Evolutionary conservation across 495 filamentous ascomycete genomes (phyloP), one percentile per base, ranked within the genome.

Genomic region (Aspergillus homomorphus): DNA sequence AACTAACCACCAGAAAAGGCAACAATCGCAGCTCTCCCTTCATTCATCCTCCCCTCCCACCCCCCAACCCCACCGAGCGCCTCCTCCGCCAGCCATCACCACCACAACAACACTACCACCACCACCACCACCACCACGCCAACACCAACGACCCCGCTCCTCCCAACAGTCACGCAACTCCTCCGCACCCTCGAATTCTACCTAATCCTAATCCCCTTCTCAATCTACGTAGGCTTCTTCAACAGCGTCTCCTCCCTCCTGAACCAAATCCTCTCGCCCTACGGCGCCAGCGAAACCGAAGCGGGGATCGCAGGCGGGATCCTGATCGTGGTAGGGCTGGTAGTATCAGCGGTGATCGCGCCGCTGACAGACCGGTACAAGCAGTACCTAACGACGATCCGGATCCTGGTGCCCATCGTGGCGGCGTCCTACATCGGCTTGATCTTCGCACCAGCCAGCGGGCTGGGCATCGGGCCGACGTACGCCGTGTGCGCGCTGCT

Each of bases 291-390:
- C 53, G 88, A 92, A 69, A 86, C 86, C 45, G 81, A 96, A 43
- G 89, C 93, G 42, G 94, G 94, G 51, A 90, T 97, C 69, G 89
- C 88, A 14, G 94, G 94, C 59, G 94, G 89, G 1, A 69, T 95
- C 23, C 73, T 98, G n/a, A 98, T 98, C 67, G 76, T 96, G 50
- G 86, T 92, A 56, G 94, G 94, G 20, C 84, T 98, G 9, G 76
- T 96, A 38, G 61, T 80, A 24, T 77, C 91, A 1, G 94, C 92
- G 14, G 74, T 96, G 57, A 75, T 84, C 3, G 87, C 84, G 1
- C 94, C 94, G 8, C 78, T 97, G 58, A 82, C 93, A 58, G 94
- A 98, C 74, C 82, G 85, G 53, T 92, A 84, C 52, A 93, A 96
- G 66, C 79, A 84, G 18, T 96, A 88, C 69, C 77, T 96, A 3